Base-by-base conservation (phyloP, 306 rosid genomes). In the Vigna unguiculata region DNA sequence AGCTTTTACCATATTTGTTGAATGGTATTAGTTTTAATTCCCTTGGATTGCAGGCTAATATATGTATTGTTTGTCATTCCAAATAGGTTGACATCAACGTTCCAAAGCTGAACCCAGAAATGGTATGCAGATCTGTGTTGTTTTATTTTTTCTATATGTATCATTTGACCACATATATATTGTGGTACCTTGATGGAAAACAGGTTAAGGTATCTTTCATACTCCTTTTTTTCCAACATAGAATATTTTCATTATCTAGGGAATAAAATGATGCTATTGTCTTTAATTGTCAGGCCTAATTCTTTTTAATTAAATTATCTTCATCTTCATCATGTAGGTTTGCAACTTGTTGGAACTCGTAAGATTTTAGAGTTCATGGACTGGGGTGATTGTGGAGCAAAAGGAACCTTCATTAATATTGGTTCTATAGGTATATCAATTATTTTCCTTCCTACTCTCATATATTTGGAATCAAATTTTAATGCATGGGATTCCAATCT, bases 361-460 rank as follows among this genome's bases (percentile, higher is more conserved):
- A 82, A 84, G 83, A 94, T 94, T 83, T 79, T 94, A 74, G 97
- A 94, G 86, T 92, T 81, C 89, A 94, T 94, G 98, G 97, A 92
- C 85, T 94, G 98, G 98, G 98, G 97, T 75, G 96, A 92, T 53
- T 87, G 92, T 78, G 98, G 87, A 77, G 98, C 95, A 25, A 81
- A 86, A 80, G 96, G 91, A 60, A 94, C 90, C 14, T 94, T 94
- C 85, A 83, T 94, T 86, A 87, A 90, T 19, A 89, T 94, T 74
- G 97, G 98, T 76, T 88, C 97, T 20, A 87, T 94, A 85, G 98
- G 98, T 94, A 90, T 79, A 66, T 52, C 54, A 71, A 61, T 62
- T 54, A n/a, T 73, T 53, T 67, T 78, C 61, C 32, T 12, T 60
- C 57, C 28, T n/a, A 67, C 49, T 70, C 55, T 79, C 62, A 58